A percentile compares a stretch with the other conserved stretches of the same genome.
These are phyloP conservation scores for Neopestalotiopsis clavispora DNA, from an alignment of 2,329 filamentous ascomycete genomes.

Conservation along the genomic window DNA sequence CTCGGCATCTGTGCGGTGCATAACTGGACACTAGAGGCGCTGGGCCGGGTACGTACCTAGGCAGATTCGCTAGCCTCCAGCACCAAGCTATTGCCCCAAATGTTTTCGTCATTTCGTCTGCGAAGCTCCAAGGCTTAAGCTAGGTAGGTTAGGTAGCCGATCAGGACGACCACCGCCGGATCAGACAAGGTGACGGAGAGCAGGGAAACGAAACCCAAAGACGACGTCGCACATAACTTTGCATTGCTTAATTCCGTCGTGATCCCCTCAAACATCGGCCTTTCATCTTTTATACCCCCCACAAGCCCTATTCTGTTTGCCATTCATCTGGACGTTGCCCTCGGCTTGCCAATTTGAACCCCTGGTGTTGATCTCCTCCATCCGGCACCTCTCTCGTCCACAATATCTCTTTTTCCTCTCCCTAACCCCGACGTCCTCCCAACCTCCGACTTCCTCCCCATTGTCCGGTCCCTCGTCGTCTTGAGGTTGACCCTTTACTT, in stretches of 20 bases:
- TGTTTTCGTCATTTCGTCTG: conserved; percentile 17
- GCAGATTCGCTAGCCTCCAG: not conserved
- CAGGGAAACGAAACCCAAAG: conserved; percentile 9
- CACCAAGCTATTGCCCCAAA: not conserved
- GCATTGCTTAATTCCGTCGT: conserved; percentile 1
- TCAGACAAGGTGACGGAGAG: not conserved
- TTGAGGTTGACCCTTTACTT: not conserved
- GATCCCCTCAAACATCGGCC: conserved; percentile 2
- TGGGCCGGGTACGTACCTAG: not conserved
- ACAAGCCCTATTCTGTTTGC: not conserved
- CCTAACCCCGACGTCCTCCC: conserved; percentile 1
- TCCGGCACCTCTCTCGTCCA: not conserved
- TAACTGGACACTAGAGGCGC: not conserved
- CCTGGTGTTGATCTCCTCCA: not conserved
- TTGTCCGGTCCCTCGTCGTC: not conserved
- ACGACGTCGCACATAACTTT: not conserved
- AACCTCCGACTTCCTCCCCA: conserved; percentile 2
- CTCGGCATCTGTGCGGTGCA: conserved; percentile 9
- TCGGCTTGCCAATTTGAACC: not conserved
- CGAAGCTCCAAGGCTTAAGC: not conserved
- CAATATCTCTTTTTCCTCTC: not conserved
- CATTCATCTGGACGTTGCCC: not conserved
- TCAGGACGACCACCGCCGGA: not conserved
- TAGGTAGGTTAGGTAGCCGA: conserved; percentile 7
- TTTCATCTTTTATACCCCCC: not conserved